Percentiles rank a stretch among this genome's conserved stretches.
Evolutionary conservation across 495 filamentous ascomycete species (phyloP).

Genomic region (Penicillium psychrofluorescens): DNA sequence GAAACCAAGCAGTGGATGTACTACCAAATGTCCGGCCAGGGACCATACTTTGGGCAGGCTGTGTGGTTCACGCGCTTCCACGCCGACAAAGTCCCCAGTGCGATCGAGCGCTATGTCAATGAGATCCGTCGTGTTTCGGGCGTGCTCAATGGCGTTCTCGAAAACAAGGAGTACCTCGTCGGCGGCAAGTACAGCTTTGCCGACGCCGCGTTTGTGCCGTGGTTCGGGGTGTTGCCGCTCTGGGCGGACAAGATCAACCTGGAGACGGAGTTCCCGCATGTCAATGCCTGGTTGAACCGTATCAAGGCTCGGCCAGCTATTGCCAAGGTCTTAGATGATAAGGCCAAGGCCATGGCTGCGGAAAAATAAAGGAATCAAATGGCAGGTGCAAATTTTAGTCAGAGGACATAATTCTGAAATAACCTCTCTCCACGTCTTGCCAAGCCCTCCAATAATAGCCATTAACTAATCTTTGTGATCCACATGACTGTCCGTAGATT

Average conservation of each 20-base stretch:
- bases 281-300: conserved; percentile 24
- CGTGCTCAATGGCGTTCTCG: conserved; percentile 48
- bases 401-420: too few species aligned
- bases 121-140: conserved; percentile 54
- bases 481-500: too few species aligned
- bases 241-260: conserved; percentile 6
- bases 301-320: conserved; percentile 6
- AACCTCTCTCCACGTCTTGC: too few species aligned
- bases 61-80: conserved; percentile 50
- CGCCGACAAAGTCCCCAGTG: conserved; percentile 49
- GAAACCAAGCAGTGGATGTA: conserved; percentile 57
- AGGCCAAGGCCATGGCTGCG: background rate
- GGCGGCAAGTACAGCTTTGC: conserved; percentile 50
- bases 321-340: background rate
- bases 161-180: conserved; percentile 50
- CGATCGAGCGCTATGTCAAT: conserved; percentile 50
- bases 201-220: conserved; percentile 53
- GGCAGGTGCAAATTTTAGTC: too few species aligned
- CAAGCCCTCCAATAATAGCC: too few species aligned
- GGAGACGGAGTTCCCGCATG: conserved; percentile 19
- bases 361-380: too few species aligned
- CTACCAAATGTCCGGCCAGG: conserved; percentile 64
- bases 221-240: conserved; percentile 23
- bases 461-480: too few species aligned
- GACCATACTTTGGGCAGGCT: conserved; percentile 58